These are phyloP conservation scores for Metschnikowia drakensbergensis DNA, from an alignment of 805 yeast species.

Conservation along the genomic window DNA sequence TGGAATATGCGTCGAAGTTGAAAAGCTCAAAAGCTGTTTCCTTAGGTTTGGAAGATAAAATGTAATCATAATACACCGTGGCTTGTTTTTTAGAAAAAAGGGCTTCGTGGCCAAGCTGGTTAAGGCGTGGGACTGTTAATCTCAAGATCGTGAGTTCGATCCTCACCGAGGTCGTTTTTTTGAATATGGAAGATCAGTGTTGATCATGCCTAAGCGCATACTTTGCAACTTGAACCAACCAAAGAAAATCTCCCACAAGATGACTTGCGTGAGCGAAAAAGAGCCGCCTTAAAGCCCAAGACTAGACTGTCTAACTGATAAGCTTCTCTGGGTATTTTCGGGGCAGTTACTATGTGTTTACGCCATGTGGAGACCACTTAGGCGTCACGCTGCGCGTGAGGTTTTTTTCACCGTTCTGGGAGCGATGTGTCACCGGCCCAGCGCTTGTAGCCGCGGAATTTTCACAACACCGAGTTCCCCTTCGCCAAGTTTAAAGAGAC, in stretches of 20 bases:
- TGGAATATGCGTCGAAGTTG: too few species aligned
- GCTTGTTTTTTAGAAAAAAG: not conserved
- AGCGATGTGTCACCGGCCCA: not conserved
- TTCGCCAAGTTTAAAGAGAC: not conserved
- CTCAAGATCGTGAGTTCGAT: slow-evolving; percentile 24
- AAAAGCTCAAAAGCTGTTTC: too few species aligned
- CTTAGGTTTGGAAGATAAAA: too few species aligned
- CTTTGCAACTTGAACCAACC: too few species aligned
- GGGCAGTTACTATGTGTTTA: too few species aligned
- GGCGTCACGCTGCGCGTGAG: not conserved
- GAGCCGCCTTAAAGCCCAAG: not conserved
- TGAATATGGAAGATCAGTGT: not conserved
- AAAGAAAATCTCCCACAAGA: too few species aligned
- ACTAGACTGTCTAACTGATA: too few species aligned
- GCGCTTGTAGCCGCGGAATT: not conserved
- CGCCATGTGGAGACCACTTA: not conserved
- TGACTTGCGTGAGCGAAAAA: not conserved
- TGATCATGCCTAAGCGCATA: too few species aligned
- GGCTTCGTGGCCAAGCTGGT: slow-evolving; percentile 24
- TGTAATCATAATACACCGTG: too few species aligned
- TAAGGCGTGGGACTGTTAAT: slow-evolving; percentile 24
- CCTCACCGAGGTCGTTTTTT: slow-evolving; percentile 21
- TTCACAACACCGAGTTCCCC: not conserved
- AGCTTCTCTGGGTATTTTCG: too few species aligned
- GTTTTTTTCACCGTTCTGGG: not conserved